These are phyloP conservation scores for Myochromella boudieri DNA, from an alignment of 768 basidiomycete species.

Conservation along the genomic window DNA sequence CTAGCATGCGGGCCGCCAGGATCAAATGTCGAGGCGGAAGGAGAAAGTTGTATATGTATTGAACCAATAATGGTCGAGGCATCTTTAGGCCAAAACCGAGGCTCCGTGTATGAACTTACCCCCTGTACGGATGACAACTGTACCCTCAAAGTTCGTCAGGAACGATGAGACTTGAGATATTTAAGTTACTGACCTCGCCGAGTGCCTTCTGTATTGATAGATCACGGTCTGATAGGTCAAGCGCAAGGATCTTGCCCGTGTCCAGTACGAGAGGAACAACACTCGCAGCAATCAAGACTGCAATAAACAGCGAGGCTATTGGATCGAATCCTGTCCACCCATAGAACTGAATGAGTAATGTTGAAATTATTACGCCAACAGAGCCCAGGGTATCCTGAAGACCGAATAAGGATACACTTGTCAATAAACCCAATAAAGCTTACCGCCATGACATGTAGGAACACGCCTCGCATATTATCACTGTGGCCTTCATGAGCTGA, in stretches of 20 bases:
- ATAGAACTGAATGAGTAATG: conserved; percentile 90
- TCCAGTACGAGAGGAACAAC: conserved; percentile 95
- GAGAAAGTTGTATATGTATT: conserved; percentile 85
- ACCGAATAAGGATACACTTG: conserved; percentile 1
- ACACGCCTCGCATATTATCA: conserved; percentile 99
- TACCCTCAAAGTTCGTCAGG: conserved; percentile 15
- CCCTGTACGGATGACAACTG: conserved; percentile 79
- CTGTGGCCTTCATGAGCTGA: conserved; percentile 79
- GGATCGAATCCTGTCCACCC: conserved; percentile 99
- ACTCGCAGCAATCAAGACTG: conserved; percentile 90
- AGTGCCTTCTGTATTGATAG: conserved; percentile 56
- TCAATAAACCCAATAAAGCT: conserved; percentile 20
- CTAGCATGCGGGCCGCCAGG: conserved; percentile 52
- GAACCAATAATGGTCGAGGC: conserved; percentile 83
- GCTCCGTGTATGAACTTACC: conserved; percentile 72
- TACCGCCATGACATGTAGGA: conserved; percentile 95
- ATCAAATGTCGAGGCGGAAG: conserved; percentile 55
- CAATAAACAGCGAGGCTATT: conserved; percentile 96
- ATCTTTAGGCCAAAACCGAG: conserved; percentile 97
- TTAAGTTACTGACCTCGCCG: conserved; percentile 49
- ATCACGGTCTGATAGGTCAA: conserved; percentile 77
- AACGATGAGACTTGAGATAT: background rate
- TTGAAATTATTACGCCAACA: conserved; percentile 97
- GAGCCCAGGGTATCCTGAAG: conserved; percentile 90
- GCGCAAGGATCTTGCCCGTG: conserved; percentile 81